These are phyloP conservation scores for Aspergillus pseudoglaucus DNA, from an alignment of 2,329 filamentous ascomycete species.

Conservation along the genomic window DNA sequence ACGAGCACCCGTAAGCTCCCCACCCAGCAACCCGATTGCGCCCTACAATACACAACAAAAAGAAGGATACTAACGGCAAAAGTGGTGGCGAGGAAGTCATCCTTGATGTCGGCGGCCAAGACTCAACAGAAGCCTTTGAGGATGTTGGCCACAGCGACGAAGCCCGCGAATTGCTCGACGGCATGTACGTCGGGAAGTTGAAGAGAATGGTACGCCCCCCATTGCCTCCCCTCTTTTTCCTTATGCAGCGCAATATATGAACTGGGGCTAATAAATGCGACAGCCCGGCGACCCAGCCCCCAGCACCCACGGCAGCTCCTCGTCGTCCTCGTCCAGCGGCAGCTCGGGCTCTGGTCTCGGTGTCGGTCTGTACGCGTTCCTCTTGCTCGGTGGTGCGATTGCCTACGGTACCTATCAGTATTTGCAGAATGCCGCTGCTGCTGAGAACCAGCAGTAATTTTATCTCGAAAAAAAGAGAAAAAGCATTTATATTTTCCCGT, in stretches of 20 bases:
- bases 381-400: constrained; percentile 68
- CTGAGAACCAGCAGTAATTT: constrained; percentile 24
- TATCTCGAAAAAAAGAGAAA: neutral
- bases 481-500: too few relatives aligned
- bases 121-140: constrained; percentile 96
- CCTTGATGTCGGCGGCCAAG: constrained; percentile 90
- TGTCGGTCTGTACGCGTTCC: constrained; percentile 71
- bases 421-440: constrained; percentile 47
- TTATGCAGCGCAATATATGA: neutral
- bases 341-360: constrained; percentile 49
- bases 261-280: neutral
- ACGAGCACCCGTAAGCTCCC: constrained; percentile 83
- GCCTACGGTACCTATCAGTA: constrained; percentile 85
- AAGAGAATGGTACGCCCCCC: constrained; percentile 66
- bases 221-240: constrained; percentile 21
- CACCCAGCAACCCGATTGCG: too few relatives aligned
- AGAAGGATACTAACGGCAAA: constrained; percentile 8
- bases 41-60: neutral
- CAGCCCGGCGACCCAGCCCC: constrained; percentile 71
- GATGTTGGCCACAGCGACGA: constrained; percentile 99
- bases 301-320: constrained; percentile 49
- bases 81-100: constrained; percentile 98
- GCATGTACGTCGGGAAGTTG: constrained; percentile 65
- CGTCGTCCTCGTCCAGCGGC: constrained; percentile 34
- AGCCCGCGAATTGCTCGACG: constrained; percentile 85